Evolutionary conservation across 768 basidiomycete species (phyloP).

Genomic region (Lentinula boryana): DNA sequence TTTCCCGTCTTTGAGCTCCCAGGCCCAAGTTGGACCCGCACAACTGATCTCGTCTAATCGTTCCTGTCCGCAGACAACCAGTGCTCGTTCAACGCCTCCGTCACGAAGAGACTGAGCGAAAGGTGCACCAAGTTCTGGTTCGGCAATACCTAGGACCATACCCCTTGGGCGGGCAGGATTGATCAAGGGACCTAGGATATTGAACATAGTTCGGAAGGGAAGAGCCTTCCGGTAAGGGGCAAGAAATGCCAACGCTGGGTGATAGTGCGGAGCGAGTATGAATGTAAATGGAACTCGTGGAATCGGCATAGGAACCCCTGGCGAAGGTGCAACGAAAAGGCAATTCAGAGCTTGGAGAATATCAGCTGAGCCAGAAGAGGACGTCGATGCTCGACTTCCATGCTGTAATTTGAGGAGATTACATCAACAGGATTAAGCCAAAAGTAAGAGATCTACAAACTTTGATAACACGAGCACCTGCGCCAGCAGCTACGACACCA

Average conservation of each 20-base stretch:
- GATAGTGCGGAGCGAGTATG: conserved; percentile 91
- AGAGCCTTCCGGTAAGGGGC: conserved; percentile 81
- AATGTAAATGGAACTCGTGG: conserved; percentile 78
- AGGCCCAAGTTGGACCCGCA: conserved; percentile 81
- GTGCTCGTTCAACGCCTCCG: conserved; percentile 75
- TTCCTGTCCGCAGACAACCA: conserved; percentile 93
- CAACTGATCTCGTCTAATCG: conserved; percentile 93
- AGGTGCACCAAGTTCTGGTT: conserved; percentile 69
- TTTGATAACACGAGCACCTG: conserved; percentile 91
- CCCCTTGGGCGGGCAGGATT: conserved; percentile 83
- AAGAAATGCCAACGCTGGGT: conserved; percentile 77
- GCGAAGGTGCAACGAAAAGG: conserved; percentile 59
- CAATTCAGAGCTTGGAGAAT: conserved; percentile 82
- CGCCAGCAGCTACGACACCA: conserved; percentile 89
- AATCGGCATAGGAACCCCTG: conserved; percentile 52
- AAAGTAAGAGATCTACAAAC: conserved; percentile 32
- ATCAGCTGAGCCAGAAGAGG: conserved; percentile 92
- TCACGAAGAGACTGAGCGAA: conserved; percentile 74
- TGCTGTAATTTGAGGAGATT: conserved; percentile 46
- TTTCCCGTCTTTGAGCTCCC: conserved; percentile 71
- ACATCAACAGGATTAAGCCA: conserved; percentile 6
- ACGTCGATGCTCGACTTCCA: conserved; percentile 87
- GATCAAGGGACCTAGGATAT: conserved; percentile 88
- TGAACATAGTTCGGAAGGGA: conserved; percentile 96
- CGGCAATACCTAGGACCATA: conserved; percentile 93